Conservation (phyloP, 306 rosid genomes). For the Spatholobus suberectus region DNA sequence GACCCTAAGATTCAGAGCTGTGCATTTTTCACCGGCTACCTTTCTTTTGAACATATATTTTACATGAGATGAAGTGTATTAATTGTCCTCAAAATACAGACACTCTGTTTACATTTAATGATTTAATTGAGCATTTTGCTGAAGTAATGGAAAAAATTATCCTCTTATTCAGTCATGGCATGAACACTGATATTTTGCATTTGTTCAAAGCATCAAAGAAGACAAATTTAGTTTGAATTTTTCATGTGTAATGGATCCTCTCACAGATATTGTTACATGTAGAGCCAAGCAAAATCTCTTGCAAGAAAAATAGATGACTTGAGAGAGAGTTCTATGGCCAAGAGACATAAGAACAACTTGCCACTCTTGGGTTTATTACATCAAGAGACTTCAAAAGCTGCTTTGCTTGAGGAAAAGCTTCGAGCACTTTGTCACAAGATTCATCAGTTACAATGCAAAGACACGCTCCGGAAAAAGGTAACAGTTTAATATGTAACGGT, state of each 20-base stretch:
- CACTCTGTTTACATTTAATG: neutral
- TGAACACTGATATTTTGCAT: neutral
- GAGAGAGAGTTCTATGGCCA: slow-evolving; percentile 47
- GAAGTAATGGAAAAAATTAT: neutral
- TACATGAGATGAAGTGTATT: neutral
- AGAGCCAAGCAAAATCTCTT: slow-evolving; percentile 69
- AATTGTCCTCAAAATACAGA: neutral
- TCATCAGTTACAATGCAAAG: slow-evolving; percentile 72
- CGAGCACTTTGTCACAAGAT: slow-evolving; percentile 69
- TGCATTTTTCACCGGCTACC: neutral
- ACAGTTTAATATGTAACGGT: neutral
- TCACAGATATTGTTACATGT: slow-evolving; percentile 50
- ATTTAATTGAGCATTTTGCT: neutral
- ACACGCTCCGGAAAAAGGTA: slow-evolving; percentile 69
- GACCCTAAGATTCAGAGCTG: neutral
- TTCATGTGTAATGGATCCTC: slow-evolving; percentile 36
- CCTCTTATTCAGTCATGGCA: neutral
- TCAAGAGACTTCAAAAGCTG: slow-evolving; percentile 49
- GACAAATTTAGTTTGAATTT: slow-evolving; percentile 30
- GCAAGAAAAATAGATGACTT: slow-evolving; percentile 60
- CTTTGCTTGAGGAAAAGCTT: slow-evolving; percentile 72
- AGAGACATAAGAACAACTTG: slow-evolving; percentile 47
- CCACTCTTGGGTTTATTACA: slow-evolving; percentile 53
- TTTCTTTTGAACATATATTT: neutral
- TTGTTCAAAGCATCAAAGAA: slow-evolving; percentile 12